Evolutionary conservation across 345 rosid genomes (phyloP).

Genomic region (Ailanthus altissimus): DNA sequence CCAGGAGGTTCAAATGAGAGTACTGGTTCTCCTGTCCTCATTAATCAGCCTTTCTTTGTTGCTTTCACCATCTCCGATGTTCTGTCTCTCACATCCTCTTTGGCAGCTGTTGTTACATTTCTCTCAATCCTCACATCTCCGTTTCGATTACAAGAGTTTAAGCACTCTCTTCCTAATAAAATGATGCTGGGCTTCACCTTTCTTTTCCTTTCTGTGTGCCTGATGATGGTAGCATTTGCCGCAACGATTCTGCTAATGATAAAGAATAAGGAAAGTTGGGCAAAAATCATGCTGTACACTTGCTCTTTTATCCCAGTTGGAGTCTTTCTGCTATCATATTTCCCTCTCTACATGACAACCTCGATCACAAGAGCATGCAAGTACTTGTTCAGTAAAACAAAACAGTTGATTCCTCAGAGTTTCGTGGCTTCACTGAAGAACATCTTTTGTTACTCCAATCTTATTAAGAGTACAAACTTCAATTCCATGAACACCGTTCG

Average conservation of each 20-base stretch:
- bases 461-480: background rate
- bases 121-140: slow-evolving; percentile 31
- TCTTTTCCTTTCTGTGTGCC: slow-evolving; percentile 15
- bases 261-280: slow-evolving; percentile 6
- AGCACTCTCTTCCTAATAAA: slow-evolving; percentile 12
- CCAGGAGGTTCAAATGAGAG: slow-evolving; percentile 28
- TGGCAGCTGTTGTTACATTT: slow-evolving; percentile 23
- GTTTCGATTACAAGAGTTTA: slow-evolving; percentile 12
- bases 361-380: background rate
- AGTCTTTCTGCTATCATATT: background rate
- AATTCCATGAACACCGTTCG: slow-evolving; percentile 1
- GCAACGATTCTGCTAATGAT: slow-evolving; percentile 18
- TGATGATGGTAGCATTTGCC: slow-evolving; percentile 12
- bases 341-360: background rate
- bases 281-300: slow-evolving; percentile 1
- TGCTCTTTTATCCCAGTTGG: slow-evolving; percentile 16
- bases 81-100: slow-evolving; percentile 24
- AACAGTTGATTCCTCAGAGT: background rate
- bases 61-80: slow-evolving; percentile 20
- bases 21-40: slow-evolving; percentile 23
- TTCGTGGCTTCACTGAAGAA: background rate
- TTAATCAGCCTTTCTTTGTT: slow-evolving; percentile 21
- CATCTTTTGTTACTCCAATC: background rate
- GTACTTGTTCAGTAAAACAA: background rate
- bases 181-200: slow-evolving; percentile 1